Evolutionary conservation across 306 rosid genomes (phyloP).

Genomic region (Castanea mollissima): DNA sequence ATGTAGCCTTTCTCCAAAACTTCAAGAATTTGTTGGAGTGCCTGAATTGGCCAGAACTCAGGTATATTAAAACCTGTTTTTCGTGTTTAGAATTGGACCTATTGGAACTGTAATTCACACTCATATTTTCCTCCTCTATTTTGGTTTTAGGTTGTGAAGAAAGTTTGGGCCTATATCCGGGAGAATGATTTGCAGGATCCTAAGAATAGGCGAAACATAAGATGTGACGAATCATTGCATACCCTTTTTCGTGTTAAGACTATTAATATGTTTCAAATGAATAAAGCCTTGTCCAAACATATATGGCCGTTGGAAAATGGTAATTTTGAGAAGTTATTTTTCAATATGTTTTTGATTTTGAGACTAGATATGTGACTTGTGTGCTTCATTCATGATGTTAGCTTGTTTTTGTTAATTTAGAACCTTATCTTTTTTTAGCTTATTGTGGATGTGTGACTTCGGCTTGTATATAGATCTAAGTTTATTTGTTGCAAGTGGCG

Average conservation of each 20-base stretch:
- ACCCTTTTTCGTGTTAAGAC: too few species aligned
- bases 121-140: neutral
- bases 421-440: neutral
- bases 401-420: neutral
- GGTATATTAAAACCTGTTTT: conserved; percentile 6
- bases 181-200: conserved; percentile 40
- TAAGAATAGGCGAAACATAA: conserved; percentile 25
- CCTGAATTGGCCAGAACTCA: conserved; percentile 36
- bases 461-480: neutral
- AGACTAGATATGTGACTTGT: neutral
- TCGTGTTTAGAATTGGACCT: too few species aligned
- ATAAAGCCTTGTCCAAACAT: too few species aligned
- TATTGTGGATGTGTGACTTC: neutral
- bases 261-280: too few species aligned
- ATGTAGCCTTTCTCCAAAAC: conserved; percentile 43
- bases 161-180: conserved; percentile 8
- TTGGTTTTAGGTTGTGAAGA: conserved; percentile 33
- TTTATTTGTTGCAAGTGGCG: neutral
- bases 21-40: conserved; percentile 40
- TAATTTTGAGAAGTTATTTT: neutral
- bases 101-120: neutral
- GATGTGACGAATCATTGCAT: conserved; percentile 23
- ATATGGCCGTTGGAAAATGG: too few species aligned
- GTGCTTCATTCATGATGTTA: conserved; percentile 4
- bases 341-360: neutral